Conservation (phyloP, 2,329 filamentous ascomycete genomes). For the Penicillium rolfsii region DNA sequence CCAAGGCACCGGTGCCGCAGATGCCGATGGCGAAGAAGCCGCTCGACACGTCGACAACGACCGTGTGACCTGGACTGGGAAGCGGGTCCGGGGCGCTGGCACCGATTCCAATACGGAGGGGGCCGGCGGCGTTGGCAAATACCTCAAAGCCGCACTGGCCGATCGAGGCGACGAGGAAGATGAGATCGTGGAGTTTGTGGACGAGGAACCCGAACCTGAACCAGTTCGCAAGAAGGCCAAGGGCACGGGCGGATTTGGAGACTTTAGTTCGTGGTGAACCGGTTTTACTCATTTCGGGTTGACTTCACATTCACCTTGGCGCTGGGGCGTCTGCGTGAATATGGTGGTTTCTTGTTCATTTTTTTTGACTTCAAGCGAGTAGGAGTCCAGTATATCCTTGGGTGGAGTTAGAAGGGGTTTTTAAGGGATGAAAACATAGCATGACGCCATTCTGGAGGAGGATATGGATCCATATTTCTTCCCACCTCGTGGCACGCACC, state of each 20-base stretch:
- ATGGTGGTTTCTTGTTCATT: neutral
- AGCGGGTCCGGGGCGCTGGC: constrained; percentile 74
- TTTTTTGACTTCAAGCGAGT: neutral
- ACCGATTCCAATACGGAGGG: constrained; percentile 54
- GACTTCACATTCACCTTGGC: constrained; percentile 28
- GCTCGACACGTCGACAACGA: constrained; percentile 70
- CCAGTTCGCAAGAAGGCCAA: constrained; percentile 81
- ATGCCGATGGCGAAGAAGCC: constrained; percentile 30
- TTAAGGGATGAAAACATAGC: neutral
- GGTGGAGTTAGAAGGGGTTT: neutral
- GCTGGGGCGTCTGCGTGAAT: neutral
- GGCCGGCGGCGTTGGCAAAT: constrained; percentile 72
- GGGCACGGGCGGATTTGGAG: constrained; percentile 75
- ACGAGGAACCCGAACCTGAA: constrained; percentile 64
- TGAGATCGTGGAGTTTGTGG: constrained; percentile 63
- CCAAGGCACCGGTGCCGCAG: constrained; percentile 46
- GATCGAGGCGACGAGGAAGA: constrained; percentile 51
- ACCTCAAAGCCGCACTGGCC: constrained; percentile 67
- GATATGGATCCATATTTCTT: neutral
- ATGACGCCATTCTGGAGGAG: neutral
- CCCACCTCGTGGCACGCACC: neutral
- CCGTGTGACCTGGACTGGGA: constrained; percentile 92
- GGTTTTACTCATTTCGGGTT: constrained; percentile 77
- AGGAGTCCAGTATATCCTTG: neutral
- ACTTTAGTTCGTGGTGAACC: constrained; percentile 86